Conservation (phyloP, 495 filamentous ascomycete genomes). For the Hypoxylon fuscum region DNA sequence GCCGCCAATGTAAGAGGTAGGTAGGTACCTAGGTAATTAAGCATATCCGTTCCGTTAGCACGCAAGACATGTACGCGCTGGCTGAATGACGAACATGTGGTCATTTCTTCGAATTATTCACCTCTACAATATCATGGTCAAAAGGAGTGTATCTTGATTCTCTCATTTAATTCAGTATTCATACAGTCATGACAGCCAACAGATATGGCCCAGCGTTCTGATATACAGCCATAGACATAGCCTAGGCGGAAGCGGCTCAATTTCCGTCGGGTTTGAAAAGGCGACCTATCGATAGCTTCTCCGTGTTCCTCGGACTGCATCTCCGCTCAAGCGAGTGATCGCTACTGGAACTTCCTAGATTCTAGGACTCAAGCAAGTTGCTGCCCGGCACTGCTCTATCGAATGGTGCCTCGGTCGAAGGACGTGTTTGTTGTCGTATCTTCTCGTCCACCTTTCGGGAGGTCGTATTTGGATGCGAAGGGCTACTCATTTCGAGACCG, state of each 20-base stretch:
- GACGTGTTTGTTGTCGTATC: background rate
- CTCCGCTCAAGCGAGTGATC: background rate
- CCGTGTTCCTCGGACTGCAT: conserved; percentile 4
- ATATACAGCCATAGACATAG: conserved; percentile 2
- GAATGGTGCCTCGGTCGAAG: background rate
- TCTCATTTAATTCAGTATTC: conserved; percentile 2
- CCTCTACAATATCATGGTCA: background rate
- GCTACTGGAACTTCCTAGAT: background rate
- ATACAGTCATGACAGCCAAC: conserved; percentile 10
- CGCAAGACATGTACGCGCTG: too few species aligned
- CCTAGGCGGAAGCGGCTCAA: conserved; percentile 1
- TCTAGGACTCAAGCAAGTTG: background rate
- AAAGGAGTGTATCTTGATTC: conserved; percentile 14
- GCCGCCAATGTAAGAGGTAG: too few species aligned
- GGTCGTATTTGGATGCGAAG: background rate
- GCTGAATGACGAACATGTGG: too few species aligned
- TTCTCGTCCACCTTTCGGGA: background rate
- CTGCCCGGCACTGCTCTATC: background rate
- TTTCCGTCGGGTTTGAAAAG: conserved; percentile 1
- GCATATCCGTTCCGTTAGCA: too few species aligned
- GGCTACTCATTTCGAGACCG: conserved; percentile 3
- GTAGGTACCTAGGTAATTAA: too few species aligned
- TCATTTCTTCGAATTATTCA: too few species aligned
- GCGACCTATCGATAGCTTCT: background rate
- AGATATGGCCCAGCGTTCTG: background rate